Base-by-base conservation (phyloP, 768 basidiomycete species). In the Mycena alexandri region DNA sequence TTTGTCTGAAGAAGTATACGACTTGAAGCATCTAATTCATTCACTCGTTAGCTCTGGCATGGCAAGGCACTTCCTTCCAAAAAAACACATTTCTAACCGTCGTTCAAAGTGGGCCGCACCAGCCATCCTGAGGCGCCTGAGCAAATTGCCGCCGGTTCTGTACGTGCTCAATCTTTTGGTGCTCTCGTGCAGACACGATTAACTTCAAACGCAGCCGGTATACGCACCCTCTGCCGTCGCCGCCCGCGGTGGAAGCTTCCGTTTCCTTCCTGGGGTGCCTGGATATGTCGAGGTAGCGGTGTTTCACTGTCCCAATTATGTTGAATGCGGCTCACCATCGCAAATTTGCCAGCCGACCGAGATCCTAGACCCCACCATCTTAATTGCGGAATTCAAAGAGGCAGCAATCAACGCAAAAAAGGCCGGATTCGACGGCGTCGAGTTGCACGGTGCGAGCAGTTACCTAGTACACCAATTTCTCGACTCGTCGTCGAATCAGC, bases 381-480 rank as follows among this genome's bases (percentile, higher is more conserved):
- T 76, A 51, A 72, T 80, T 42, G 68, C 67, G 21, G 70, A 60
- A 47, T 82, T 71, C 71, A 77, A 75, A 36, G 65, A 74, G 36
- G 79, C 79, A 6, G 81, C 81, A 0, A 60, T 72, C 51, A 78
- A 77, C 38, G 80, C 81, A 7, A 76, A 76, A 22, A 3, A 36
- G 22, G 63, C 63, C 11, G 54, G 63, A 21, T 64, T 64, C 16
- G 63, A 64, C 55, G 55, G 63, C 16, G 48, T 64, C n/a, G 63
- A 64, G 41, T 10, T 79, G 12, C 74, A 75, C 53, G 69, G 58
- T 19, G 71, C 72, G 12, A 76, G 71, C 62, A 76, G 78, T 11
- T 79, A 80, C 71, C 71, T 80, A 19, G 60, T 80, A 62, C 71
- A 79, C 53, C 79, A 81, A 57, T 81, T 82, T 72, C 68, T 80